These are phyloP conservation scores for Erodium chrysanthum DNA, from an alignment of 441 rosid species.

Conservation along the genomic window DNA sequence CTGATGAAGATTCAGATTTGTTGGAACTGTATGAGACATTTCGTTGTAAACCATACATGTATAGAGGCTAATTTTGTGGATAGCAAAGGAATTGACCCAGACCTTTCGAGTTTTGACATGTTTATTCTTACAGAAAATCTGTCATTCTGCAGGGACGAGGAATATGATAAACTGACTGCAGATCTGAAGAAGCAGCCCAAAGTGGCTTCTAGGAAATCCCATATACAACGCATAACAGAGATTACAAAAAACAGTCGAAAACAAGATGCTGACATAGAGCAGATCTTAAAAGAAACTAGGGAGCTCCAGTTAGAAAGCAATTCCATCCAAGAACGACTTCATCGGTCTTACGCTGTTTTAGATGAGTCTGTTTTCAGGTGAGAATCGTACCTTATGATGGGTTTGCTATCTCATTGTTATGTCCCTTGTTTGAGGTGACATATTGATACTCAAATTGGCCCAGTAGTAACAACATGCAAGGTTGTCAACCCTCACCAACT, in stretches of 20 bases:
- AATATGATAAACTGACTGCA: conserved; percentile 32
- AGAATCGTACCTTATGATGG: not conserved
- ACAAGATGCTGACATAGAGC: conserved; percentile 62
- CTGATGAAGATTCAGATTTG: no score
- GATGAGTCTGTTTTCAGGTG: conserved; percentile 78
- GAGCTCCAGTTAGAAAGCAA: conserved; percentile 78
- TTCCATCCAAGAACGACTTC: conserved; percentile 69
- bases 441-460: not conserved
- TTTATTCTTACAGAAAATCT: conserved; percentile 6
- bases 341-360: conserved; percentile 60
- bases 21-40: not conserved
- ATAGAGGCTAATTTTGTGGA: not conserved
- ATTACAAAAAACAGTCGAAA: conserved; percentile 74
- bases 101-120: not conserved
- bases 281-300: conserved; percentile 69
- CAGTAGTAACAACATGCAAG: no score
- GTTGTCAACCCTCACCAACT: no score
- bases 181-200: conserved; percentile 44
- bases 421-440: not conserved
- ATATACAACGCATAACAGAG: conserved; percentile 60
- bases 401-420: not conserved
- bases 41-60: not conserved
- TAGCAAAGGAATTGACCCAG: not conserved
- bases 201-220: conserved; percentile 45
- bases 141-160: conserved; percentile 45